phyloP scores from a whole-genome alignment of 1,284 basidiomycete species.

The Abortiporus biennis region DNA sequence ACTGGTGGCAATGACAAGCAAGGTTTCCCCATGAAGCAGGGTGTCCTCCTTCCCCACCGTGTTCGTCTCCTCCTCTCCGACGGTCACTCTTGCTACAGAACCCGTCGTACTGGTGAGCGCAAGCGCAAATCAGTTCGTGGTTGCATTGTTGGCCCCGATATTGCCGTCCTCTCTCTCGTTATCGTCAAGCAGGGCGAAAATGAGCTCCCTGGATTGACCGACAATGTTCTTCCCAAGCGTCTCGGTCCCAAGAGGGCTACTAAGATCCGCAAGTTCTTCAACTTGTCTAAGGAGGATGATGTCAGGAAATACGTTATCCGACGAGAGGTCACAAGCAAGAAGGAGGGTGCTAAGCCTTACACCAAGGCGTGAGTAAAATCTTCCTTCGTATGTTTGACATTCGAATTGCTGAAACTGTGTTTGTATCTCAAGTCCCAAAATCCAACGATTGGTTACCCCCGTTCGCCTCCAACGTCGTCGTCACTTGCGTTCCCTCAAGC shows the following conservation, averaged over 20 bases:
- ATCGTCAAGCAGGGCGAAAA: conserved; percentile 96
- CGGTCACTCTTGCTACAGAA: conserved; percentile 97
- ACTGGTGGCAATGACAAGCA: conserved; percentile 97
- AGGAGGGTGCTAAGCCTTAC: conserved; percentile 92
- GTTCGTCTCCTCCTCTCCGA: conserved; percentile 91
- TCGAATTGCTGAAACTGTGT: conserved; percentile 1
- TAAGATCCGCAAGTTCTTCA: conserved; percentile 98
- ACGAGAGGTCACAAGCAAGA: conserved; percentile 91
- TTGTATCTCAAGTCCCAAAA: conserved; percentile 58
- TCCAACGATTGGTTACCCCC: conserved; percentile 91
- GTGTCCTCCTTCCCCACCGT: conserved; percentile 93
- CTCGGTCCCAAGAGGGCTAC: conserved; percentile 94
- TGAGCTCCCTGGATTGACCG: conserved; percentile 91
- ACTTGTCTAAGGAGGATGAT: conserved; percentile 96
- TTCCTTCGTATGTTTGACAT: not conserved
- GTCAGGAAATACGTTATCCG: conserved; percentile 96
- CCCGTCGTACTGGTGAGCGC: conserved; percentile 91
- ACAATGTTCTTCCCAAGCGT: conserved; percentile 90
- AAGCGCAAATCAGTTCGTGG: conserved; percentile 98
- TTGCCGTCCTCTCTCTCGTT: conserved; percentile 90
- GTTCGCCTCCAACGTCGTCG: conserved; percentile 95
- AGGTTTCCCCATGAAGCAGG: conserved; percentile 99
- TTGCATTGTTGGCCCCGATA: conserved; percentile 96
- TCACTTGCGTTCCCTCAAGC: conserved; percentile 87
- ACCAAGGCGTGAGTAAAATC: conserved; percentile 97